Percentiles rank a stretch among this genome's conserved stretches.
phyloP scores from a whole-genome alignment of 805 yeast species.

The Yarrowia phangngaensis region DNA sequence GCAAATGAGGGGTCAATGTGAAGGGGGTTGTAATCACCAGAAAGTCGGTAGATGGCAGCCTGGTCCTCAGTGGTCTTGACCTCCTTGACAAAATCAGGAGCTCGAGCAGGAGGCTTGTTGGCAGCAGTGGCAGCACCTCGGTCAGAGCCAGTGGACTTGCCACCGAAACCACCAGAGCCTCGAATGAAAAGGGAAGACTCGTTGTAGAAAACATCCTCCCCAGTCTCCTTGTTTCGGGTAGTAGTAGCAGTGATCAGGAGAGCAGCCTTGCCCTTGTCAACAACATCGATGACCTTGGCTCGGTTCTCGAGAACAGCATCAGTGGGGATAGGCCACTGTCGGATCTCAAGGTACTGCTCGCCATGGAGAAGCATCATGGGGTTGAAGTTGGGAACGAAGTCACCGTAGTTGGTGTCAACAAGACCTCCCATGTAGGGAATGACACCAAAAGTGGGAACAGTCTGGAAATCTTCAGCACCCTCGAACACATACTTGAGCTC shows the following conservation, averaged over 20 bases:
- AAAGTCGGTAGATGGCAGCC: slow-evolving; percentile 85
- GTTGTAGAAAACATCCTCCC: slow-evolving; percentile 69
- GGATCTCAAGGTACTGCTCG: slow-evolving; percentile 81
- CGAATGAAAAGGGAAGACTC: slow-evolving; percentile 83
- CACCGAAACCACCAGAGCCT: slow-evolving; percentile 56
- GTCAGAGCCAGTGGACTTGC: slow-evolving; percentile 51
- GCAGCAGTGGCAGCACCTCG: slow-evolving; percentile 58
- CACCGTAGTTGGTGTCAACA: slow-evolving; percentile 52
- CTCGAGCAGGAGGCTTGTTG: slow-evolving; percentile 58
- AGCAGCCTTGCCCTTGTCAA: slow-evolving; percentile 85
- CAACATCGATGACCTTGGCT: slow-evolving; percentile 63
- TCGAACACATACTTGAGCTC: slow-evolving; percentile 82
- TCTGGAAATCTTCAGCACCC: slow-evolving; percentile 70
- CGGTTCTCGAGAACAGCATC: slow-evolving; percentile 60
- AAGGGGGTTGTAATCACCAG: slow-evolving; percentile 93
- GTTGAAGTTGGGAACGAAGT: slow-evolving; percentile 73
- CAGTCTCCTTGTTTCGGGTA: slow-evolving; percentile 62
- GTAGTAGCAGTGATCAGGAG: slow-evolving; percentile 65
- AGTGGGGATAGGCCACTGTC: slow-evolving; percentile 74
- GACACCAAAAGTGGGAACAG: slow-evolving; percentile 85
- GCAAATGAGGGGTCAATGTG: slow-evolving; percentile 94
- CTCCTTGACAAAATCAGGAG: slow-evolving; percentile 63
- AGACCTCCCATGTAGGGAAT: slow-evolving; percentile 72
- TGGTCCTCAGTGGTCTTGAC: slow-evolving; percentile 62
- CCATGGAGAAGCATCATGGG: slow-evolving; percentile 90